These are phyloP conservation scores for Linum tenue DNA, from an alignment of 345 rosid species.

Conservation along the genomic window DNA sequence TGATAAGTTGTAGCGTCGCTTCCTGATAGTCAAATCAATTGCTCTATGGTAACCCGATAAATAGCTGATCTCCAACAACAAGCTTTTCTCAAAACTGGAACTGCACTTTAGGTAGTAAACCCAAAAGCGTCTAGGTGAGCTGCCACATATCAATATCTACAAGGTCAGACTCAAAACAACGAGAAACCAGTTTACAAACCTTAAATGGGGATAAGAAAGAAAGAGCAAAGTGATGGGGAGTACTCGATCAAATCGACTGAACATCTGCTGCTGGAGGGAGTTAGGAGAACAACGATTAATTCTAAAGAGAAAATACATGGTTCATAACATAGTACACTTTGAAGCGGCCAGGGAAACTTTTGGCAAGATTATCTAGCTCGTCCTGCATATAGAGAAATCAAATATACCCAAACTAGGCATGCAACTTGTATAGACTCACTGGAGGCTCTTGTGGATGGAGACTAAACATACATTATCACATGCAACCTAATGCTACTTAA, in stretches of 20 bases:
- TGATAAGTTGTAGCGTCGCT: too few species aligned
- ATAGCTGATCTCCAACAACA: neutral
- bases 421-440: neutral
- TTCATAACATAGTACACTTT: slow-evolving; percentile 23
- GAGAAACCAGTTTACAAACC: neutral
- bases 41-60: too few species aligned
- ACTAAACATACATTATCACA: too few species aligned
- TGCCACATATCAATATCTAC: slow-evolving; percentile 21
- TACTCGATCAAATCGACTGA: slow-evolving; percentile 6
- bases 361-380: slow-evolving; percentile 17
- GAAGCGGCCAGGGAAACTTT: slow-evolving; percentile 14
- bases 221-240: neutral
- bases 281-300: neutral
- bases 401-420: neutral
- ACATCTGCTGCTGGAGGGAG: slow-evolving; percentile 19
- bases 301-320: slow-evolving; percentile 12
- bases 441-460: too few species aligned
- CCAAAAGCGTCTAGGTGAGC: slow-evolving; percentile 20
- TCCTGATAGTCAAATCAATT: too few species aligned
- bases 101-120: slow-evolving; percentile 16
- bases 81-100: slow-evolving; percentile 17
- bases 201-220: neutral
- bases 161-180: neutral
- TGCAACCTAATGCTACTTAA: too few species aligned
- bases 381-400: slow-evolving; percentile 15